These are phyloP conservation scores for Yarrowia sp. DNA, from an alignment of 805 yeast genomes.

Conservation along the genomic window DNA sequence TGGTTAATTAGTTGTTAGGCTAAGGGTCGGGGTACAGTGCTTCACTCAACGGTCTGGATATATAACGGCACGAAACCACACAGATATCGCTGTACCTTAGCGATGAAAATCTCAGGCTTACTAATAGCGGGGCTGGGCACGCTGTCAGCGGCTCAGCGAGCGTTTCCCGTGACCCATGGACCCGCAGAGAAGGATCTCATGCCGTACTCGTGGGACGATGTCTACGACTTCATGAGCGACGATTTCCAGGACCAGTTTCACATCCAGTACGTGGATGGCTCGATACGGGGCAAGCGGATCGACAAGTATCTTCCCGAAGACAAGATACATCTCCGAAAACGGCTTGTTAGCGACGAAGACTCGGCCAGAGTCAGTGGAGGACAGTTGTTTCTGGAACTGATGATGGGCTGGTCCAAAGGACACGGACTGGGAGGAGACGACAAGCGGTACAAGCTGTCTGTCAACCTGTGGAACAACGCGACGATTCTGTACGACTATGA, in stretches of 20 bases:
- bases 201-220: slow-evolving; percentile 25
- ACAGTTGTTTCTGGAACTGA: slow-evolving; percentile 21
- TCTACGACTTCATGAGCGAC: slow-evolving; percentile 21
- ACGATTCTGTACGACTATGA: slow-evolving; percentile 20
- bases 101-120: slow-evolving; percentile 1
- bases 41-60: too few relatives aligned
- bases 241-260: slow-evolving; percentile 34
- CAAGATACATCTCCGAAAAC: background rate
- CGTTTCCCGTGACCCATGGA: slow-evolving; percentile 4
- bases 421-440: slow-evolving; percentile 10
- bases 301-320: slow-evolving; percentile 22
- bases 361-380: slow-evolving; percentile 24
- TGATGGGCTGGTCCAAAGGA: slow-evolving; percentile 35
- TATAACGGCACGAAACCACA: background rate
- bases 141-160: slow-evolving; percentile 8
- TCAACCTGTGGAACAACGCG: slow-evolving; percentile 32
- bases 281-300: slow-evolving; percentile 21
- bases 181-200: slow-evolving; percentile 2
- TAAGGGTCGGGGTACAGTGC: too few relatives aligned
- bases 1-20: background rate
- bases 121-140: background rate
- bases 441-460: slow-evolving; percentile 22
- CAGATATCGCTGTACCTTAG: too few relatives aligned
- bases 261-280: slow-evolving; percentile 16
- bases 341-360: slow-evolving; percentile 15